Evolutionary conservation across 2,329 filamentous ascomycete genomes (phyloP).

Genomic region (Fusarium nisikadoi): DNA sequence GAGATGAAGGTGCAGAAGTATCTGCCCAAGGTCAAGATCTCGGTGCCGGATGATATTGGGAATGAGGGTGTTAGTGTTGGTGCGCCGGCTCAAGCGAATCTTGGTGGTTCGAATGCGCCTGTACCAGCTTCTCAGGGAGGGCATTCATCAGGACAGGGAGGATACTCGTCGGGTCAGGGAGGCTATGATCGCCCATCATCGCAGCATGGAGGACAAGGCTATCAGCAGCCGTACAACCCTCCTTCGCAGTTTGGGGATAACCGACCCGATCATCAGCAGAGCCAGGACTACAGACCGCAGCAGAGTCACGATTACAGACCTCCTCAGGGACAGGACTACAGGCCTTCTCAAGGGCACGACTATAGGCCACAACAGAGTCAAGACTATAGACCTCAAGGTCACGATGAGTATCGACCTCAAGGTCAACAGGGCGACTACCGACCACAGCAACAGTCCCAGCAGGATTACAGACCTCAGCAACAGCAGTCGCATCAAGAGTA

Average conservation of each 20-base stretch:
- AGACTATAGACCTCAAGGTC: conserved; percentile 3
- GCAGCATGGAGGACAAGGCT: conserved; percentile 29
- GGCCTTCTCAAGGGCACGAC: background rate
- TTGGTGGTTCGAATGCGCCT: conserved; percentile 48
- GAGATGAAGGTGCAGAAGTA: conserved; percentile 59
- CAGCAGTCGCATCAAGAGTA: conserved; percentile 33
- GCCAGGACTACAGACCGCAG: conserved; percentile 9
- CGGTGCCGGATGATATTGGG: conserved; percentile 58
- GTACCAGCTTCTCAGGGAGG: conserved; percentile 39
- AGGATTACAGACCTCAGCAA: conserved; percentile 29
- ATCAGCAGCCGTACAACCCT: conserved; percentile 43
- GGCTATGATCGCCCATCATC: conserved; percentile 17
- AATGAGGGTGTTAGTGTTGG: conserved; percentile 59
- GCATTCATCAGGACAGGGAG: background rate
- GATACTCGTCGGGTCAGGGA: background rate
- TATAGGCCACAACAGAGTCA: background rate
- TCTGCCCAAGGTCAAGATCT: conserved; percentile 57
- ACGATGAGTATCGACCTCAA: conserved; percentile 4
- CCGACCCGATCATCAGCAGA: conserved; percentile 26
- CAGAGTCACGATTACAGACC: conserved; percentile 25
- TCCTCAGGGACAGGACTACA: conserved; percentile 8
- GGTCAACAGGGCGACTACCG: conserved; percentile 6
- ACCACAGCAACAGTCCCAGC: conserved; percentile 8
- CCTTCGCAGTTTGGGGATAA: conserved; percentile 40
- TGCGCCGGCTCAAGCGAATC: conserved; percentile 47